phyloP scores from a whole-genome alignment of 2,329 filamentous ascomycete species.

The Xenoacremonium recifei region DNA sequence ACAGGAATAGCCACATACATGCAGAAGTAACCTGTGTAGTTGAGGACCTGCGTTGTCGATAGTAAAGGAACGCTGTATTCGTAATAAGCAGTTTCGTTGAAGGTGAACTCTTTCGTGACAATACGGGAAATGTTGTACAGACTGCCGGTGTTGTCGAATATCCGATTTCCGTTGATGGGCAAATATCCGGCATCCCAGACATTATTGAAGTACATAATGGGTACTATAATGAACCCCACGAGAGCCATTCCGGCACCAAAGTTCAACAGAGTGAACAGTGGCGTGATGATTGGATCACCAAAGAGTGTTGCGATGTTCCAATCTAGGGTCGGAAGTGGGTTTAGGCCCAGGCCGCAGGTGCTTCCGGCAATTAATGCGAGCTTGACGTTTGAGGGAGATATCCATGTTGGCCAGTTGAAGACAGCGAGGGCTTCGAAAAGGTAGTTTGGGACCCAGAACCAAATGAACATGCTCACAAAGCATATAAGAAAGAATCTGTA shows the following conservation, averaged over 20 bases:
- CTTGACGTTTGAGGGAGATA: slow-evolving; percentile 38
- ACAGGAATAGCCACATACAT: slow-evolving; percentile 28
- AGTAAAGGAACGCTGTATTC: slow-evolving; percentile 56
- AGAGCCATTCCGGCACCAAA: slow-evolving; percentile 39
- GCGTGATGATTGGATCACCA: slow-evolving; percentile 30
- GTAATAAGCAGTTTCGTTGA: slow-evolving; percentile 51
- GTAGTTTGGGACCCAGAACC: slow-evolving; percentile 51
- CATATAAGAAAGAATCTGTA: slow-evolving; percentile 43
- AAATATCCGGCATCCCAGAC: slow-evolving; percentile 51
- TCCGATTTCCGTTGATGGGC: slow-evolving; percentile 52
- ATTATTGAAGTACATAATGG: slow-evolving; percentile 47
- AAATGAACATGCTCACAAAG: slow-evolving; percentile 47
- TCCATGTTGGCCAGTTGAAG: slow-evolving; percentile 54
- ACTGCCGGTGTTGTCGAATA: slow-evolving; percentile 55
- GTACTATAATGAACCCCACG: slow-evolving; percentile 50
- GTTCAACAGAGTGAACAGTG: slow-evolving; percentile 29
- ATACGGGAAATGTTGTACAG: slow-evolving; percentile 52
- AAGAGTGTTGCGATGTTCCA: slow-evolving; percentile 35
- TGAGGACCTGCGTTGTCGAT: slow-evolving; percentile 34
- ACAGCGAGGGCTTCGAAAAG: slow-evolving; percentile 44
- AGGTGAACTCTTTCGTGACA: slow-evolving; percentile 45
- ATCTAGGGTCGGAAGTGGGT: slow-evolving; percentile 38
- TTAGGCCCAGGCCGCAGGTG: slow-evolving; percentile 36
- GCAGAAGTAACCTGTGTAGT: slow-evolving; percentile 30
- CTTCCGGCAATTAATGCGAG: slow-evolving; percentile 34